Conservation (phyloP, 2,329 filamentous ascomycete species). For the Sporothrix luriei region DNA sequence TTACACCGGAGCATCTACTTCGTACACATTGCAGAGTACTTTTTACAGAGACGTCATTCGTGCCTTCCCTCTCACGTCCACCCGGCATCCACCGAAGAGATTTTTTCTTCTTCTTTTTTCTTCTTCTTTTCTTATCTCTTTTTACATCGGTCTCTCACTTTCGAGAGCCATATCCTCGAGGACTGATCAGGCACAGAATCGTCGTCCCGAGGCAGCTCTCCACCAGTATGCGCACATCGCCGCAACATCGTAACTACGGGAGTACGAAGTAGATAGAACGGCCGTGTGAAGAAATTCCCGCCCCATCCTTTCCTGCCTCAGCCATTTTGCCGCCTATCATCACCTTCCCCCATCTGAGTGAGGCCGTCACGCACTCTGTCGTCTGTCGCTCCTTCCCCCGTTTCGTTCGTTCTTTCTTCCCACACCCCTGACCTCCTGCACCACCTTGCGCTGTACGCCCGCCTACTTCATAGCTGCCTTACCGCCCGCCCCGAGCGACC, state of each 20-base stretch:
- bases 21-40: slow-evolving; percentile 8
- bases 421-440: neutral
- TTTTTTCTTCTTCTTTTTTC: neutral
- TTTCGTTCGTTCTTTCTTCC: neutral
- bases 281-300: slow-evolving; percentile 28
- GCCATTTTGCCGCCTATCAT: slow-evolving; percentile 25
- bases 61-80: slow-evolving; percentile 8
- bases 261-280: neutral
- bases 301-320: slow-evolving; percentile 30
- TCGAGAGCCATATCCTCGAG: neutral
- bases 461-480: slow-evolving; percentile 34
- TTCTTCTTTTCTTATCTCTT: neutral
- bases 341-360: neutral
- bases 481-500: slow-evolving; percentile 33
- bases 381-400: slow-evolving; percentile 18
- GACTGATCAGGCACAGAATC: no score
- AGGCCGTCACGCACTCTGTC: slow-evolving; percentile 17
- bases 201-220: no score
- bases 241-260: neutral
- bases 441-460: slow-evolving; percentile 25
- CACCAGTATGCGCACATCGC: neutral
- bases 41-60: slow-evolving; percentile 30
- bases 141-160: neutral
- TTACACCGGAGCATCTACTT: neutral
- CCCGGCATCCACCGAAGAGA: slow-evolving; percentile 23